phyloP scores from a whole-genome alignment of 2,329 filamentous ascomycete genomes.

The Botrytis paeoniae region DNA sequence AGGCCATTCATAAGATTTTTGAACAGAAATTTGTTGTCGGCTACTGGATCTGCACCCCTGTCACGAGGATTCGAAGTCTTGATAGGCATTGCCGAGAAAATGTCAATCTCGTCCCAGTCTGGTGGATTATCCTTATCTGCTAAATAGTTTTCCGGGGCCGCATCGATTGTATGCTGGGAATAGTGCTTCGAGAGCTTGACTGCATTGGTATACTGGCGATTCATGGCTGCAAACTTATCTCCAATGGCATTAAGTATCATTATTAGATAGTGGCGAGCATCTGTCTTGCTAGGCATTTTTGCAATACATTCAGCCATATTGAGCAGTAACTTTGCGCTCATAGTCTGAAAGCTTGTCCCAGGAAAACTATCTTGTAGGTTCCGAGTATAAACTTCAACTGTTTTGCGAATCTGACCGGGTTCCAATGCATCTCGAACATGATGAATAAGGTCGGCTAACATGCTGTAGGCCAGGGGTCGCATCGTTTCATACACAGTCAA shows the following conservation, averaged over 20 bases:
- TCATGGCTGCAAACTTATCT: conserved; percentile 98
- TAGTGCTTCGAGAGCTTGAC: conserved; percentile 85
- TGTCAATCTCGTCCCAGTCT: conserved; percentile 97
- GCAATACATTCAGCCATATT: conserved; percentile 99
- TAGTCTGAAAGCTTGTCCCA: conserved; percentile 97
- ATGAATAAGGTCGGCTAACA: conserved; percentile 97
- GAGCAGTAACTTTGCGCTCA: conserved; percentile 94
- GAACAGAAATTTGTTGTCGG: conserved; percentile 97
- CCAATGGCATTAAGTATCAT: conserved; percentile 98
- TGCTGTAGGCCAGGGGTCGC: conserved; percentile 92
- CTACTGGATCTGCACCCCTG: conserved; percentile 82
- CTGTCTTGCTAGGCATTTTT: conserved; percentile 86
- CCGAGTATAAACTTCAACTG: conserved; percentile 94
- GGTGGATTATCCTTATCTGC: conserved; percentile 77
- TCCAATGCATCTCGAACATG: conserved; percentile 88
- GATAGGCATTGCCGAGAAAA: conserved; percentile 94
- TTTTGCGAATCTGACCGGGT: conserved; percentile 89
- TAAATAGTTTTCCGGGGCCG: conserved; percentile 73
- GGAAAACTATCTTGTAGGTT: conserved; percentile 95
- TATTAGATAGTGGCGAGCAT: conserved; percentile 91
- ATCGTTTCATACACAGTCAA: conserved; percentile 96
- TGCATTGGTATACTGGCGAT: conserved; percentile 89
- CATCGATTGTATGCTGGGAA: conserved; percentile 61
- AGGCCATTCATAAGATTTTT: conserved; percentile 93
- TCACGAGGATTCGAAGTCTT: conserved; percentile 91